Evolutionary conservation across 306 rosid species (phyloP).

Genomic region (Begonia fuchsioides): DNA sequence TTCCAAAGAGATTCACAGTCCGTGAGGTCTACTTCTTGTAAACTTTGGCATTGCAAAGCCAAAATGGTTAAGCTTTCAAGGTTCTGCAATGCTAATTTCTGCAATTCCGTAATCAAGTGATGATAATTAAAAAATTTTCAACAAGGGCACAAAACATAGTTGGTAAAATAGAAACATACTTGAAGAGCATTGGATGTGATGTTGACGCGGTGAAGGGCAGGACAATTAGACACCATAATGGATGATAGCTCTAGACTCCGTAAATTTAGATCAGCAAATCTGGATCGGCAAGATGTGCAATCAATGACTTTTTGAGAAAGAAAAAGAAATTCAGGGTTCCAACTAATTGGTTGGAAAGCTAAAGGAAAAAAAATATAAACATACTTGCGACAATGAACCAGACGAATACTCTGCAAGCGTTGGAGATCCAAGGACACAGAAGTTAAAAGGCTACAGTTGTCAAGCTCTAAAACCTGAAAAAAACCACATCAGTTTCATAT

Average conservation of each 20-base stretch:
- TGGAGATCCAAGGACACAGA: conserved; percentile 84
- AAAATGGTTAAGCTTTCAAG: conserved; percentile 75
- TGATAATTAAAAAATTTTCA: neutral
- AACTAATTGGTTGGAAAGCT: no score
- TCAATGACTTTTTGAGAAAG: neutral
- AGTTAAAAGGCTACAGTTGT: conserved; percentile 77
- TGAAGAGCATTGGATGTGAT: conserved; percentile 81
- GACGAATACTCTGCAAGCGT: conserved; percentile 63
- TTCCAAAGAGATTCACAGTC: conserved; percentile 88
- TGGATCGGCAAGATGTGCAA: conserved; percentile 10
- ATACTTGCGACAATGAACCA: conserved; percentile 98
- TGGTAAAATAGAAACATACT: conserved; percentile 26
- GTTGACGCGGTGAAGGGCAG: conserved; percentile 68
- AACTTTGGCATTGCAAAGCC: conserved; percentile 66
- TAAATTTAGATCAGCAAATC: conserved; percentile 74
- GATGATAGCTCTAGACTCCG: conserved; percentile 52
- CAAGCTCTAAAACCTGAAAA: conserved; percentile 91
- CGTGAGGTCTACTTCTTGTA: conserved; percentile 92
- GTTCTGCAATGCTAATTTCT: conserved; percentile 83
- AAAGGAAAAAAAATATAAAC: conserved; percentile 3
- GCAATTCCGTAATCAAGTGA: conserved; percentile 26
- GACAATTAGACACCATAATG: conserved; percentile 84
- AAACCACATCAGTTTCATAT: conserved; percentile 11
- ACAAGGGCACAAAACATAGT: conserved; percentile 2
- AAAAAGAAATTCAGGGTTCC: no score